These are phyloP conservation scores for Platanthera zijinensis DNA, from an alignment of 106 monocot genomes.

Conservation along the genomic window DNA sequence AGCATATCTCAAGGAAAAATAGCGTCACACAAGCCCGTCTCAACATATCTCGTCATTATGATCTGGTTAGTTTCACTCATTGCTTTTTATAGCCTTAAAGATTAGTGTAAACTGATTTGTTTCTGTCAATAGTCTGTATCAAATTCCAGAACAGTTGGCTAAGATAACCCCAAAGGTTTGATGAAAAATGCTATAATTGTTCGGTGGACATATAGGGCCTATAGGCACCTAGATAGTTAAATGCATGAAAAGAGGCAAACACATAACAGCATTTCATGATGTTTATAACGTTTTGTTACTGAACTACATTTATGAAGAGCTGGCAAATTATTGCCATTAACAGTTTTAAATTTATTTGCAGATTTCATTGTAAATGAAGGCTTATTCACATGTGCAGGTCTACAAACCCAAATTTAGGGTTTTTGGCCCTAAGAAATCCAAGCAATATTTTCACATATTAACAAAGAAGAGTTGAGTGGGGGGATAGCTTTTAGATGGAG, in stretches of 20 bases:
- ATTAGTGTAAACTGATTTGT: background rate
- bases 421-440: no score
- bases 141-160: background rate
- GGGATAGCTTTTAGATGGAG: no score
- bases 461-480: no score
- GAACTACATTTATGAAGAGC: no score
- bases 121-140: background rate
- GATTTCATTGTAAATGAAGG: background rate
- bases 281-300: no score
- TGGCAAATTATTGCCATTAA: background rate
- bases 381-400: background rate
- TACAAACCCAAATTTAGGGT: background rate
- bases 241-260: background rate
- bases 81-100: background rate
- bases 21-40: conserved; percentile 70
- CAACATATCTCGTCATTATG: conserved; percentile 94
- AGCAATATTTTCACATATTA: no score
- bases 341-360: background rate
- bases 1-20: conserved; percentile 69
- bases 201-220: background rate
- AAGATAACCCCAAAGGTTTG: background rate
- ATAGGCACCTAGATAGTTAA: background rate
- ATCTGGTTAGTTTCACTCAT: conserved; percentile 50
- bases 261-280: no score
- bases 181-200: background rate